These are phyloP conservation scores for Ophiocordyceps unilateralis DNA, from an alignment of 2,329 filamentous ascomycete genomes.

Conservation along the genomic window DNA sequence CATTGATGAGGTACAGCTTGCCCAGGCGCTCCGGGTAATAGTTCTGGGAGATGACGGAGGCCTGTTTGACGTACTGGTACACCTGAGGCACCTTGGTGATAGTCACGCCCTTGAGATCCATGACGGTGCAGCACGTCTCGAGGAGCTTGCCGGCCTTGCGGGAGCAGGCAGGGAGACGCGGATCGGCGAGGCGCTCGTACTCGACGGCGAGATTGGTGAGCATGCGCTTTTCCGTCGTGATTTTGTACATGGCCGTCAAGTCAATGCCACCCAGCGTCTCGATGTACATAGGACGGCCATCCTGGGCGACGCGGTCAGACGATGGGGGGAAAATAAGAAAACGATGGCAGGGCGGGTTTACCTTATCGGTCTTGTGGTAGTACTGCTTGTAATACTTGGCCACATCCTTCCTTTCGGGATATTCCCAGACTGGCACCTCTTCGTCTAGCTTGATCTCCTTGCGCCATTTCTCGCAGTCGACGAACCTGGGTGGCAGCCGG, in stretches of 20 bases:
- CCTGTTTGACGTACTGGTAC: slow-evolving; percentile 73
- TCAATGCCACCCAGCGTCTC: slow-evolving; percentile 92
- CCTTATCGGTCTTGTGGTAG: slow-evolving; percentile 93
- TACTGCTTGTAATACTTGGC: slow-evolving; percentile 94
- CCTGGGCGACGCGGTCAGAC: slow-evolving; percentile 30
- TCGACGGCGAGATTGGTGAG: slow-evolving; percentile 89
- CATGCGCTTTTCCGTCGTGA: slow-evolving; percentile 88
- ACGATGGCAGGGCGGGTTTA: slow-evolving; percentile 12
- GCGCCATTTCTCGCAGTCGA: slow-evolving; percentile 82
- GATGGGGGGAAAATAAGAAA: not conserved
- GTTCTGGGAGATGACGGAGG: slow-evolving; percentile 86
- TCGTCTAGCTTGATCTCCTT: slow-evolving; percentile 73
- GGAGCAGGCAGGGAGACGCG: slow-evolving; percentile 84
- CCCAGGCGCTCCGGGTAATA: slow-evolving; percentile 97
- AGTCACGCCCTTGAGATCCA: slow-evolving; percentile 92
- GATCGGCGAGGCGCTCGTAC: slow-evolving; percentile 92
- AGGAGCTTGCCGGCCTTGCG: slow-evolving; percentile 78
- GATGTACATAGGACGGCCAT: slow-evolving; percentile 93
- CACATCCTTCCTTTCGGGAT: slow-evolving; percentile 68
- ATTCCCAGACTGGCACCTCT: slow-evolving; percentile 65
- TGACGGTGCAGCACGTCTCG: slow-evolving; percentile 96
- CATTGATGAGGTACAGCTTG: slow-evolving; percentile 95
- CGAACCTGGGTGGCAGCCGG: slow-evolving; percentile 46
- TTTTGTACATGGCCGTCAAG: slow-evolving; percentile 75
- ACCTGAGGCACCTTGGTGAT: slow-evolving; percentile 66